These are phyloP conservation scores for Rhizopus delemar DNA, from an alignment of 371 early-diverging fungal species.

Conservation along the genomic window DNA sequence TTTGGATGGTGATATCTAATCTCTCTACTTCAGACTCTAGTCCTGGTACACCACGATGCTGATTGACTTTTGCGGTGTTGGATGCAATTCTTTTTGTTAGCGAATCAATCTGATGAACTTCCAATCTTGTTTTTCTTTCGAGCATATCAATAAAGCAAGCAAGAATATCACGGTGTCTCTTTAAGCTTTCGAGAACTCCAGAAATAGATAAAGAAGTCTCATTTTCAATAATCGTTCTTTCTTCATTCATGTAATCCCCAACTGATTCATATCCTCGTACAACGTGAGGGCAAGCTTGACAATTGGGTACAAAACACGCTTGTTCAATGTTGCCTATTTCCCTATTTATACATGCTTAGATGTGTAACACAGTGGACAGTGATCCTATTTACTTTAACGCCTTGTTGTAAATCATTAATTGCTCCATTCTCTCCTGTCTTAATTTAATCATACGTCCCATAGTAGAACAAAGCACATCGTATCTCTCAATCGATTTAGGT, in stretches of 20 bases:
- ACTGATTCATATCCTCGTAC: conserved; percentile 54
- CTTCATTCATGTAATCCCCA: conserved; percentile 45
- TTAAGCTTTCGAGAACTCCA: conserved; percentile 65
- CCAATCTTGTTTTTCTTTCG: conserved; percentile 26
- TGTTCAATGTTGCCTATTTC: conserved; percentile 46
- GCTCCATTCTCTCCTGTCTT: conserved; percentile 54
- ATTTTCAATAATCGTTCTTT: conserved; percentile 39
- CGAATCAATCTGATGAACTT: conserved; percentile 39
- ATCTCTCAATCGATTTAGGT: conserved; percentile 52
- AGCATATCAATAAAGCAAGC: conserved; percentile 32
- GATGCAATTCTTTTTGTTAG: conserved; percentile 32
- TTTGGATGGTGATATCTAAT: conserved; percentile 36
- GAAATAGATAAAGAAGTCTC: conserved; percentile 10
- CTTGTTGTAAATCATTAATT: conserved; percentile 49
- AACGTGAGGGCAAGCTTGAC: conserved; percentile 53
- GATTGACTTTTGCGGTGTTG: conserved; percentile 48
- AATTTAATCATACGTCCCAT: conserved; percentile 59
- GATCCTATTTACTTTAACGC: conserved; percentile 46
- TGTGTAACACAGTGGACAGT: not conserved
- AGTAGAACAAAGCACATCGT: conserved; percentile 51
- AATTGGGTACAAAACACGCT: conserved; percentile 51
- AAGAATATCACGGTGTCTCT: conserved; percentile 66
- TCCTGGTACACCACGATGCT: conserved; percentile 50
- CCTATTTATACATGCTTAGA: conserved; percentile 8
- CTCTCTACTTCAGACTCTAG: conserved; percentile 50